These are phyloP conservation scores for Chlorella sp. DNA, from an alignment of 139 green algal genomes.

Conservation along the genomic window DNA sequence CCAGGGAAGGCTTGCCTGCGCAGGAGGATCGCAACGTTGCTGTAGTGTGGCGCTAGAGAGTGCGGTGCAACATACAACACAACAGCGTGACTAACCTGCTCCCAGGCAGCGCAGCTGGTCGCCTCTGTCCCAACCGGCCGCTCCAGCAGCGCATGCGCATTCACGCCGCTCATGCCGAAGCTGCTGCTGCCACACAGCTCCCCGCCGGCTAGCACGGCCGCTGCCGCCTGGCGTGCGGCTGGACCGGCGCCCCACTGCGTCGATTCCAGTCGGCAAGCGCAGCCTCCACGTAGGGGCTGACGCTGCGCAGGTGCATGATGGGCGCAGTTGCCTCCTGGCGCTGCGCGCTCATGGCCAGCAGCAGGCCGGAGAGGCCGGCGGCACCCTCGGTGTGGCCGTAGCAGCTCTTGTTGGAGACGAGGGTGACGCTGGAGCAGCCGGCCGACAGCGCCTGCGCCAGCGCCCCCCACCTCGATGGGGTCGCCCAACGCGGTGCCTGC, in stretches of 20 bases:
- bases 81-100: no score
- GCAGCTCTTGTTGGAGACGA: conserved; percentile 53
- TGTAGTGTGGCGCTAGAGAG: no score
- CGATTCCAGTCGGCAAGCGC: conserved; percentile 32
- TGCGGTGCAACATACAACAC: no score
- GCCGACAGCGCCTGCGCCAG: conserved; percentile 8
- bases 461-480: conserved; percentile 42
- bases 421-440: background rate
- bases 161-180: conserved; percentile 56
- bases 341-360: conserved; percentile 45
- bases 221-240: no score
- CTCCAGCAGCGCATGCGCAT: conserved; percentile 43
- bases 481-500: conserved; percentile 48
- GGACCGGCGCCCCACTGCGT: no score
- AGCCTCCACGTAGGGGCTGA: conserved; percentile 67
- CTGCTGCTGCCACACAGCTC: conserved; percentile 35
- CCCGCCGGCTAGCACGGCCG: no score
- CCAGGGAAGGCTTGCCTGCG: no score
- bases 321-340: background rate
- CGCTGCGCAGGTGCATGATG: conserved; percentile 61
- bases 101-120: no score
- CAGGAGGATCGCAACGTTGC: no score
- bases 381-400: conserved; percentile 61
- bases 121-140: no score
- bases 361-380: conserved; percentile 65